Evolutionary conservation across 2,329 filamentous ascomycete genomes (phyloP), one percentile per base, ranked within the genome.

Genomic region (Sordariomycetes sp.): DNA sequence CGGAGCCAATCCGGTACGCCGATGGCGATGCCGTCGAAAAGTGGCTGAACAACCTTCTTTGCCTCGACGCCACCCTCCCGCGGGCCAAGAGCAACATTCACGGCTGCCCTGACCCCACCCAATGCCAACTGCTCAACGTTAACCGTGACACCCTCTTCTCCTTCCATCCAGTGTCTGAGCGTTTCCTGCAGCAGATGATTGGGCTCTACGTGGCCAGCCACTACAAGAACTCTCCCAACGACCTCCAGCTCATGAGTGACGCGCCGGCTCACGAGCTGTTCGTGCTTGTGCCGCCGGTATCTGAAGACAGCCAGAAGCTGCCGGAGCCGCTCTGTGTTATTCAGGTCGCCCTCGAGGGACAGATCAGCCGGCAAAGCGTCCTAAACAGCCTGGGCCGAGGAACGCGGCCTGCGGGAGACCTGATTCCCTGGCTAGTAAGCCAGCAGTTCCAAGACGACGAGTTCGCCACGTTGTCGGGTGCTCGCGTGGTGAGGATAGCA

Each of bases 381-480:
- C 75, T 96, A 59, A 95, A 90, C 71, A 89, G 89, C 68, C 74
- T 99, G 61, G 92, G 88, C 65, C 82, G 94, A 67, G 95, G 94
- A 42, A 88, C 94, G 67, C 80, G 94, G 63, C 90, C 92, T 1
- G 85, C 89, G 45, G 94, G 94, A 65, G 94, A 99, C 69, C 74
- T 99, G 57, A 99, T 99, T 58, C 94, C 94, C 1, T 99, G 94
- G 94, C 80, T 97, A 35, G 89, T 99, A 61, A 95, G 90, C 68
- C 91, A 97, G 68, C 94, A 99, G 68, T 99, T 96, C 75, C 94
- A 97, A 67, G 94, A 99, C 65, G 90, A 95, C 62, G 90, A 96
- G 62, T 99, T 99, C 68, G 94, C 92, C 13, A 86, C 88, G 48
- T 78, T 99, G 1, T 97, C 92, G 15, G 95, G 94, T 58, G 94